Evolutionary conservation across 495 filamentous ascomycete species (phyloP), one percentile per base, ranked within the genome.

Genomic region (Neurospora sp.): DNA sequence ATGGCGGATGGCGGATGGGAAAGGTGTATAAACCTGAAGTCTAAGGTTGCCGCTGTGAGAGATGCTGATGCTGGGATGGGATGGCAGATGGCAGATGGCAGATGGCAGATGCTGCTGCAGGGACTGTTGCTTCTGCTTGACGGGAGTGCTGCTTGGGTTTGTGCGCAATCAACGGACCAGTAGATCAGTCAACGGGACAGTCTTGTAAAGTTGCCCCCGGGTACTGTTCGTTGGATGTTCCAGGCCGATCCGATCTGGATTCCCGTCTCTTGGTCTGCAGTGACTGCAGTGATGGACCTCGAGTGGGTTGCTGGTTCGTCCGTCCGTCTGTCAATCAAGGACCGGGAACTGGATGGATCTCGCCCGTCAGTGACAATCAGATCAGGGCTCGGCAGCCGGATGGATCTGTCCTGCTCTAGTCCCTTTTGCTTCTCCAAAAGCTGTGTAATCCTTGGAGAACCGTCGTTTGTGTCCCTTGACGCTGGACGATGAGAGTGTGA

Each of bases 41-140:
- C 10, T 53, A 12, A 65, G 53, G 53, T 37, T 65, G 53, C 53
- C 53, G 27, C 27, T 65, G 53, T 65, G 53, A 27, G 27, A 27
- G 53, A 65, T 61, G 53, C 12, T 61, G 48, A 35, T 61, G 53
- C 27, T 65, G 72, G 68, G 61, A 69, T 73, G 27, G 53, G n/a
- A 20, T 42, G 31, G 41, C 71, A 71, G 31, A 45, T 71, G 68
- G 73, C 31, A 71, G 31, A 45, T 71, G 68, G 73, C 31, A 22
- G 72, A 71, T 73, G 72, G 69, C 65, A 70, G 65, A 59, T 40
- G 53, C 22, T 31, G 22, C 35, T 53, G 42, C 39, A 70, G 70
- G 38, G 40, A 61, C 37, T 27, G 72, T 73, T 61, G 53, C 10
- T 71, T 16, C 37, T 71, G 20, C 69, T 70, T 53, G 27, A 31